Evolutionary conservation across 441 rosid species (phyloP).

Genomic region (Pelargonium australe): DNA sequence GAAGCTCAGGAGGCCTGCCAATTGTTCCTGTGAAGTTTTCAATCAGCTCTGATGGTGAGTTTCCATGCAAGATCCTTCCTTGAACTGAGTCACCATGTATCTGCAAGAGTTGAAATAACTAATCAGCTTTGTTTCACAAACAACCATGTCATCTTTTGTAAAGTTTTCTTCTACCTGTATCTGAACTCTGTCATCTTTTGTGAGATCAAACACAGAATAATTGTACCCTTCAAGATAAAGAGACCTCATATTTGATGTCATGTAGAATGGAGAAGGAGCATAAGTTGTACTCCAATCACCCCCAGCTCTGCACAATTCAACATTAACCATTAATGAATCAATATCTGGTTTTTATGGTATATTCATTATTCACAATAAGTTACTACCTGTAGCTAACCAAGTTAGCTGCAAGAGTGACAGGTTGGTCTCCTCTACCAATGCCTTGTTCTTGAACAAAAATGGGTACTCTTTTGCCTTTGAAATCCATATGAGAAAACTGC

Average conservation of each 20-base stretch:
- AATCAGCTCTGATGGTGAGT: constrained; percentile 55
- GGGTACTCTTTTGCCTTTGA: constrained; percentile 62
- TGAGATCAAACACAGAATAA: constrained; percentile 61
- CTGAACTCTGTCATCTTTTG: constrained; percentile 50
- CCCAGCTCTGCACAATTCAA: constrained; percentile 44
- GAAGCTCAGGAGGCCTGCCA: constrained; percentile 68
- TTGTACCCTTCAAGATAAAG: constrained; percentile 62
- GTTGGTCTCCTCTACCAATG: constrained; percentile 75
- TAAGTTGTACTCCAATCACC: constrained; percentile 77
- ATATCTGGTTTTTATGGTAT: no score
- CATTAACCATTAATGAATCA: no score
- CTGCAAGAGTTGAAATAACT: no score
- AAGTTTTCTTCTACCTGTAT: no score
- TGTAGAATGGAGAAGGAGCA: constrained; percentile 74
- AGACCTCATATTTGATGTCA: constrained; percentile 64
- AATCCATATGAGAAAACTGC: constrained; percentile 66
- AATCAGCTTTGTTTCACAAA: no score
- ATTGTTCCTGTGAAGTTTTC: constrained; percentile 47
- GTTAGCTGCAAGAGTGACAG: constrained; percentile 63
- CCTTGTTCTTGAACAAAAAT: constrained; percentile 76
- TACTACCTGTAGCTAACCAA: constrained; percentile 71
- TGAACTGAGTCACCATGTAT: constrained; percentile 43
- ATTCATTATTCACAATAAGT: background rate
- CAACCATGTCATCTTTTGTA: no score
- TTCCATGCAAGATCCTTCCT: constrained; percentile 53